Base-by-base conservation (phyloP, 2,329 filamentous ascomycete species). In the Aquanectria penicillioides region DNA sequence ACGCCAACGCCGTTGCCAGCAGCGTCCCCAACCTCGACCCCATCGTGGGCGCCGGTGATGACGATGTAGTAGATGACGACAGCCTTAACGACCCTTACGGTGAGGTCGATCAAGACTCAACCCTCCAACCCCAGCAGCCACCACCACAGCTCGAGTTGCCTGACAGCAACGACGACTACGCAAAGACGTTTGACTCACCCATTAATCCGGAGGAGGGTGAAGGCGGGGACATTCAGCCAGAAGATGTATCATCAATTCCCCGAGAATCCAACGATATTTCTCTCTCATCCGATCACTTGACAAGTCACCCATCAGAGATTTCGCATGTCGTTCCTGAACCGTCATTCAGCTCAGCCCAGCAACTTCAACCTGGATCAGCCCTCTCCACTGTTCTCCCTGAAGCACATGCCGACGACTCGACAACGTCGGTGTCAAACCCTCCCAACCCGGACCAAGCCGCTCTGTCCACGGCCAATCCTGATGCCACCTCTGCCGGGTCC, bases 141-240 rank as follows among this genome's bases (percentile, higher is more conserved):
- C 69, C 67, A 41, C 65, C 63, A 22, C 71, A 68, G 54, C 70
- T 71, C 47, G 71, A 76, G 28, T 41, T 71, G 17, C 62, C 66
- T 50, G 70, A 73, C 65, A 73, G 71, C 72, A 78, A 75, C 70
- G 81, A 83, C 76, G 80, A 83, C 65, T 81, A 83, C 74, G 78
- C 80, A 67, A 82, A 79, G 70, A 80, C 76, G 31, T 81, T 82
- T 77, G 79, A 83, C 72, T 83, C 82, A 56, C 78, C 80, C 55
- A 74, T 75, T 68, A 75, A 68, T 40, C 66, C 71, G 41, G 73
- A 76, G 54, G 71, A 74, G 60, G 72, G 66, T 61, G 76, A 71
- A 59, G 73, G 73, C 61, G 74, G 71, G 66, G 71, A 74, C 70
- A 69, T 70, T 61, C 64, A 65, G 63, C 69, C 68, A 69, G 74